Percentiles rank a stretch among this genome's conserved stretches.
phyloP scores from a whole-genome alignment of 2,329 filamentous ascomycete genomes.

The Ustulina deusta region DNA sequence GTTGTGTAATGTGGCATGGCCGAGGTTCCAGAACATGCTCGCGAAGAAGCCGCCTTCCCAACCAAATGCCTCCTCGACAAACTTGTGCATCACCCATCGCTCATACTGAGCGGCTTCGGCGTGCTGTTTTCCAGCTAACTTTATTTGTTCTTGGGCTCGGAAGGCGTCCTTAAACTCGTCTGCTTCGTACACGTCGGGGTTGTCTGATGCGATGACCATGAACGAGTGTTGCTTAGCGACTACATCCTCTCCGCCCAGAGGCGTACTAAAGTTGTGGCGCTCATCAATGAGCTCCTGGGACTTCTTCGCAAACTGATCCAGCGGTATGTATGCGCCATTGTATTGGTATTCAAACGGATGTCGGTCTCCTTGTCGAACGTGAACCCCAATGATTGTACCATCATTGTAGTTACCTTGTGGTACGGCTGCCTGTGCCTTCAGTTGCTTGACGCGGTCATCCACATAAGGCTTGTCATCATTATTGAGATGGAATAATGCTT shows the following conservation, averaged over 20 bases:
- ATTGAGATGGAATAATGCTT: constrained; percentile 78
- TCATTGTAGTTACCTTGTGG: constrained; percentile 60
- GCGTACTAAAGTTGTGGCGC: constrained; percentile 58
- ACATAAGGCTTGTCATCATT: constrained; percentile 75
- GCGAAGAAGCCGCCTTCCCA: constrained; percentile 92
- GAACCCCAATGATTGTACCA: constrained; percentile 74
- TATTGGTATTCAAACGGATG: constrained; percentile 84
- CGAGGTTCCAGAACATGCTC: constrained; percentile 84
- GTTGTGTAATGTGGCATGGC: constrained; percentile 59
- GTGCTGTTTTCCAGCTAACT: constrained; percentile 74
- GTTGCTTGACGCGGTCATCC: constrained; percentile 65
- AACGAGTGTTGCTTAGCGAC: constrained; percentile 59
- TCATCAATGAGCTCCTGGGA: constrained; percentile 67
- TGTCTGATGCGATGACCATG: constrained; percentile 80
- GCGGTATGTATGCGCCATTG: constrained; percentile 80
- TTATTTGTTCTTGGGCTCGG: constrained; percentile 80
- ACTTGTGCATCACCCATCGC: constrained; percentile 68
- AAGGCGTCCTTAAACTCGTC: constrained; percentile 69
- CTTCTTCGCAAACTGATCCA: constrained; percentile 73
- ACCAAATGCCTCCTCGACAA: constrained; percentile 80
- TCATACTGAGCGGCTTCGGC: constrained; percentile 58
- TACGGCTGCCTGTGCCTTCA: constrained; percentile 62
- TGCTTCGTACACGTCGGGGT: constrained; percentile 78
- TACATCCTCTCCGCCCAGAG: constrained; percentile 52
- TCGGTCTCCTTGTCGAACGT: constrained; percentile 83